A percentile compares a stretch with the other conserved stretches of the same genome.
Evolutionary conservation across 441 rosid species (phyloP).

Genomic region (Populus hybrid): DNA sequence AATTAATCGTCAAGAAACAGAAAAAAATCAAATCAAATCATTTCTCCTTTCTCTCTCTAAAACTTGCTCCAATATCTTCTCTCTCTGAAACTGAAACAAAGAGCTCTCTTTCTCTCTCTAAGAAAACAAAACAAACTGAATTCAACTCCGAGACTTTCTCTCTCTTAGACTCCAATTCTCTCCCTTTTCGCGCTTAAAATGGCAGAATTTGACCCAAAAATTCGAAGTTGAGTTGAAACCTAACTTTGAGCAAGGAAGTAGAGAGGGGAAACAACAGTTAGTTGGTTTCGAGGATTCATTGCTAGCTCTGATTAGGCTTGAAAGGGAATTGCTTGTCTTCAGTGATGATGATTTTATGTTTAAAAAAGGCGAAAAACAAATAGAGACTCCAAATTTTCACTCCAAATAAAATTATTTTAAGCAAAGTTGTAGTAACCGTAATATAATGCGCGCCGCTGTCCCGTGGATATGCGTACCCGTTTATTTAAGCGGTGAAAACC

Average conservation of each 20-base stretch:
- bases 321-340: constrained; percentile 27
- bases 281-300: not conserved
- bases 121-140: not conserved
- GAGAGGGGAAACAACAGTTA: not conserved
- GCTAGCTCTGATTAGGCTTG: constrained; percentile 9
- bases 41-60: not conserved
- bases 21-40: not conserved
- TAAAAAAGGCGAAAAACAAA: not conserved
- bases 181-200: not conserved
- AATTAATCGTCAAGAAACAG: constrained; percentile 1
- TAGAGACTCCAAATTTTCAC: not conserved
- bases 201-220: not conserved
- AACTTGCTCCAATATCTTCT: not conserved
- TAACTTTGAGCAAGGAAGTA: not conserved
- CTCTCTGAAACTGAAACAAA: too few relatives aligned
- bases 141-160: too few relatives aligned
- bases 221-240: not conserved
- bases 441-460: not conserved
- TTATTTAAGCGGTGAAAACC: too few relatives aligned
- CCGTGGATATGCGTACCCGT: too few relatives aligned
- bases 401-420: not conserved
- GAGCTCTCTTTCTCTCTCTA: too few relatives aligned
- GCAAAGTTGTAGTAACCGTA: not conserved
- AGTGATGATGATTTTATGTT: not conserved
- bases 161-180: not conserved